Evolutionary conservation across 352 stramenopile species (phyloP).

Genomic region (Halophytophthora polymorphica): DNA sequence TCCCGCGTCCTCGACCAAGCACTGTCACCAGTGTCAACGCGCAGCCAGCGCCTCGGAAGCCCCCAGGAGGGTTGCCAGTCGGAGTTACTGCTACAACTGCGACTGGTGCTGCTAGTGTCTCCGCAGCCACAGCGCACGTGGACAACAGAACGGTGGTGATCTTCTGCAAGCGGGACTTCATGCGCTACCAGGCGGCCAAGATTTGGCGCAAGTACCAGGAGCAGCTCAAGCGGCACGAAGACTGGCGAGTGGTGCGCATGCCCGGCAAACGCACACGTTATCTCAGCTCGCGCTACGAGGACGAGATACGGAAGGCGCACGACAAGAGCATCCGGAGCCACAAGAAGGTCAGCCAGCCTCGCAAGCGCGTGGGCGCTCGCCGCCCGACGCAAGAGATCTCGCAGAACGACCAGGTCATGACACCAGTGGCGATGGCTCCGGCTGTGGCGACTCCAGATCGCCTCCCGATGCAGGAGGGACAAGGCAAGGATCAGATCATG

Average conservation of each 20-base stretch:
- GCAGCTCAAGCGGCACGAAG: constrained; percentile 45
- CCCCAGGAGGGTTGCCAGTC: not conserved
- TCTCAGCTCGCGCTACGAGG: constrained; percentile 36
- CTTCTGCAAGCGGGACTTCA: constrained; percentile 80
- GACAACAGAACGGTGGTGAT: constrained; percentile 67
- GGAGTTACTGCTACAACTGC: not conserved
- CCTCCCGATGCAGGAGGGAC: too few relatives aligned
- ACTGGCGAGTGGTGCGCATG: constrained; percentile 42
- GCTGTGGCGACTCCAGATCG: too few relatives aligned
- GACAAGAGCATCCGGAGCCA: constrained; percentile 14
- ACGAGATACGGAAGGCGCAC: constrained; percentile 22
- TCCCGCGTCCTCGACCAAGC: constrained; percentile 3
- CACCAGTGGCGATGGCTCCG: not conserved
- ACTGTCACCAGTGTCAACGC: not conserved
- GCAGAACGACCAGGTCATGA: not conserved
- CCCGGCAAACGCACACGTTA: constrained; percentile 55
- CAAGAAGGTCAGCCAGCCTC: constrained; percentile 14
- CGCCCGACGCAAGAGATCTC: not conserved
- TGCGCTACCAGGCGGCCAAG: constrained; percentile 66
- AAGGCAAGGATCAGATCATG: too few relatives aligned
- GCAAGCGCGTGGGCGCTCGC: constrained; percentile 4
- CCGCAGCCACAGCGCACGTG: constrained; percentile 1
- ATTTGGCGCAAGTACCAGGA: constrained; percentile 78
- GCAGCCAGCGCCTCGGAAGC: constrained; percentile 1
- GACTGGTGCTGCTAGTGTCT: not conserved